Evolutionary conservation across 345 rosid genomes (phyloP).

Genomic region (Physaria fendleri): DNA sequence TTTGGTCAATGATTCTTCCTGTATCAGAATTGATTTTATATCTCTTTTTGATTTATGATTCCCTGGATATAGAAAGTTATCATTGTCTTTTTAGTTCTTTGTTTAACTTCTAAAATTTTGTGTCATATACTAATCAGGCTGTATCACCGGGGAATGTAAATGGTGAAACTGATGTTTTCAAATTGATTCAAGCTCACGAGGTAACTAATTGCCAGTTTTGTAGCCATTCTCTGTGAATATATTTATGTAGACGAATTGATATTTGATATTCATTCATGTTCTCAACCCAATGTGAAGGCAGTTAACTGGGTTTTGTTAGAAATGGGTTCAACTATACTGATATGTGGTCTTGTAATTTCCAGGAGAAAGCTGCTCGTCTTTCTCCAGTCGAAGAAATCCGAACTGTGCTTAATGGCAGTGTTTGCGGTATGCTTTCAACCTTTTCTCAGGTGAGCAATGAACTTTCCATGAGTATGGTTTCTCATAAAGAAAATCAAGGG

Average conservation of each 20-base stretch:
- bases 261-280: background rate
- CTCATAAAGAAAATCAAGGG: background rate
- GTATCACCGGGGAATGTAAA: slow-evolving; percentile 45
- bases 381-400: slow-evolving; percentile 69
- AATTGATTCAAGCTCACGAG: slow-evolving; percentile 79
- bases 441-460: slow-evolving; percentile 59
- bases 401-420: slow-evolving; percentile 55
- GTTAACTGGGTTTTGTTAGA: background rate
- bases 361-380: slow-evolving; percentile 85
- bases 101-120: background rate
- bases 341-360: slow-evolving; percentile 16
- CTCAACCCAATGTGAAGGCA: background rate
- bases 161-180: slow-evolving; percentile 45
- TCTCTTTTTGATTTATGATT: background rate
- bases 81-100: background rate
- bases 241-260: background rate
- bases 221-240: background rate
- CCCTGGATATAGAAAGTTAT: background rate
- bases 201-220: slow-evolving; percentile 20
- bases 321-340: background rate
- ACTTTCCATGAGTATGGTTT: background rate
- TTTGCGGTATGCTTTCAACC: slow-evolving; percentile 73
- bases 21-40: background rate
- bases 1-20: background rate
- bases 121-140: slow-evolving; percentile 37